A percentile compares a stretch with the other conserved stretches of the same genome.
Evolutionary conservation across 768 basidiomycete genomes (phyloP).

Genomic region (Pulveroboletus sp.): DNA sequence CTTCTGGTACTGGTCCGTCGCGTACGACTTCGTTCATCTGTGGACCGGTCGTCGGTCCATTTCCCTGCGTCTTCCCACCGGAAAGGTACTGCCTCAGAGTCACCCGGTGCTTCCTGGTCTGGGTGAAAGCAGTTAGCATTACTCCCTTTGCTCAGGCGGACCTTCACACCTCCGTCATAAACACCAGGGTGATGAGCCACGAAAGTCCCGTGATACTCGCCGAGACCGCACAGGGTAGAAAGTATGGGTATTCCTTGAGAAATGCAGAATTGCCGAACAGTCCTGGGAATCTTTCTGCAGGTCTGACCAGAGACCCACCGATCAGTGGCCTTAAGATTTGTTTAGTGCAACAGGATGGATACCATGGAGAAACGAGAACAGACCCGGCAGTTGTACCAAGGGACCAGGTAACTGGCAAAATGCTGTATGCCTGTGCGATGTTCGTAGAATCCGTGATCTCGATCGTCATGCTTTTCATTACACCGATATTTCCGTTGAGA

Average conservation of each 20-base stretch:
- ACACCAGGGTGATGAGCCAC: conserved; percentile 47
- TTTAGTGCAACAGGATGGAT: conserved; percentile 1
- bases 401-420: conserved; percentile 54
- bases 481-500: conserved; percentile 65
- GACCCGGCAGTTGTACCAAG: too few species aligned
- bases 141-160: too few species aligned
- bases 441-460: conserved; percentile 73
- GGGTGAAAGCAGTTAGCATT: neutral
- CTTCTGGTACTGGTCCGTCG: neutral
- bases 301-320: conserved; percentile 61
- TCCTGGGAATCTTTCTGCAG: conserved; percentile 60
- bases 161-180: conserved; percentile 55
- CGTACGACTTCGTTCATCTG: neutral
- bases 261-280: conserved; percentile 55
- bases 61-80: conserved; percentile 1
- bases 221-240: conserved; percentile 63
- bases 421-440: conserved; percentile 63
- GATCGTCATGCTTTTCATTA: conserved; percentile 70
- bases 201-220: conserved; percentile 51
- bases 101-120: conserved; percentile 16
- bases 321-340: conserved; percentile 50
- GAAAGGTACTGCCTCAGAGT: conserved; percentile 19
- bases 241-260: conserved; percentile 66
- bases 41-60: neutral
- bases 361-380: neutral